Percentiles rank a stretch among this genome's conserved stretches.
Evolutionary conservation across 2,329 filamentous ascomycete genomes (phyloP).

Genomic region (Aspergillus amoenus): DNA sequence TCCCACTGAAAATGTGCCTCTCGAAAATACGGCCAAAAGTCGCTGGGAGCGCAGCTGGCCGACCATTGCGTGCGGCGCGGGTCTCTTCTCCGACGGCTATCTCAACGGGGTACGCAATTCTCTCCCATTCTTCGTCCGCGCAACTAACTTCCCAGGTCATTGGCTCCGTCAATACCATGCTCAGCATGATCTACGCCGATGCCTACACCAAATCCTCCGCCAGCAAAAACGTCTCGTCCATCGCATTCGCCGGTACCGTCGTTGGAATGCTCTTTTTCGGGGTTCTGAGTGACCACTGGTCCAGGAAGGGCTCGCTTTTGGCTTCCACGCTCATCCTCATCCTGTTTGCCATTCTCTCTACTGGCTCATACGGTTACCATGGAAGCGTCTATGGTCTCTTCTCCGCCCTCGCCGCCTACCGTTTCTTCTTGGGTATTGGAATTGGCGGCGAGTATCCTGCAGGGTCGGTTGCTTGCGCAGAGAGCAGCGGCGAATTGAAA

Average conservation of each 20-base stretch:
- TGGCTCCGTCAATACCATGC: constrained; percentile 78
- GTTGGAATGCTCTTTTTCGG: constrained; percentile 80
- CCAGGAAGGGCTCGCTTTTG: constrained; percentile 77
- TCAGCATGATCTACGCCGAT: constrained; percentile 65
- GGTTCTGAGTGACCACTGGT: constrained; percentile 79
- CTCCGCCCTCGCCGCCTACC: constrained; percentile 74
- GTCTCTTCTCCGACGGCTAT: constrained; percentile 89
- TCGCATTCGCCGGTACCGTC: constrained; percentile 84
- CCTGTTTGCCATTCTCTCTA: constrained; percentile 75
- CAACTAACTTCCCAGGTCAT: constrained; percentile 60
- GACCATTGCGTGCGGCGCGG: constrained; percentile 83
- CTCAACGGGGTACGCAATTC: constrained; percentile 68
- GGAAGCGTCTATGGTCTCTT: constrained; percentile 71
- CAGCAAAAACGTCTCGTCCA: constrained; percentile 72
- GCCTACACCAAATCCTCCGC: constrained; percentile 69
- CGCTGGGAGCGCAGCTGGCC: constrained; percentile 63
- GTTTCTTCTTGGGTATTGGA: constrained; percentile 79
- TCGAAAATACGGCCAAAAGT: constrained; percentile 21
- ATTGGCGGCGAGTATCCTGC: constrained; percentile 62
- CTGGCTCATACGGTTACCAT: constrained; percentile 72
- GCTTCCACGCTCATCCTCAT: constrained; percentile 80
- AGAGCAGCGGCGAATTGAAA: constrained; percentile 80
- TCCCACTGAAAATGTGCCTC: background rate
- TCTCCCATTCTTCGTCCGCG: background rate
- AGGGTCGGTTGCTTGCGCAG: constrained; percentile 79